These are phyloP conservation scores for Gossypium ekmanianum DNA, from an alignment of 345 rosid species.

Conservation along the genomic window DNA sequence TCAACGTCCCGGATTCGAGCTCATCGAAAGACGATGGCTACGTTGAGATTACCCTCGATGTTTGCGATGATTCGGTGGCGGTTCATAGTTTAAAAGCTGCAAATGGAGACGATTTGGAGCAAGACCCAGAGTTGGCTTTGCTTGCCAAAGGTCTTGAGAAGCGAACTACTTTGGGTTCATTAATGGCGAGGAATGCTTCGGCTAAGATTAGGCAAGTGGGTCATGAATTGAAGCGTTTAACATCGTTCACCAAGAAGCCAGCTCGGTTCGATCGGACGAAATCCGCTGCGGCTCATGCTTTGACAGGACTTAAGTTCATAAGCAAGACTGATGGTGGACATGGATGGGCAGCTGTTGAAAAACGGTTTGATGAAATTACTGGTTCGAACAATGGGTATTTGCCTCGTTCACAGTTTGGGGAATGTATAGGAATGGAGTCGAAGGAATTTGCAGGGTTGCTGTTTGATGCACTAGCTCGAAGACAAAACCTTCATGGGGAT, in stretches of 20 bases:
- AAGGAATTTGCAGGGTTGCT: conserved; percentile 66
- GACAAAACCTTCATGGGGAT: conserved; percentile 45
- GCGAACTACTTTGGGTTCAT: conserved; percentile 32
- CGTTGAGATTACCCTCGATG: conserved; percentile 31
- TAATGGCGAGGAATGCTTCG: conserved; percentile 49
- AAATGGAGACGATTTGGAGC: conserved; percentile 29
- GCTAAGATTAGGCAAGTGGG: conserved; percentile 49
- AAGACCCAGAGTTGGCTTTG: conserved; percentile 36
- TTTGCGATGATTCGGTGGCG: conserved; percentile 20
- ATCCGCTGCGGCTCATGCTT: conserved; percentile 56
- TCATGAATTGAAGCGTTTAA: conserved; percentile 52
- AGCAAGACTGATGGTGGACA: conserved; percentile 64
- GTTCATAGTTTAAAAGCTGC: conserved; percentile 27
- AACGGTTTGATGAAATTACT: conserved; percentile 52
- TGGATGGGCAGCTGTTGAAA: conserved; percentile 69
- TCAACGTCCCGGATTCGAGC: conserved; percentile 29
- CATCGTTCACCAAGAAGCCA: conserved; percentile 47
- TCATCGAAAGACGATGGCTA: conserved; percentile 27
- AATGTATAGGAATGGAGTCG: conserved; percentile 78
- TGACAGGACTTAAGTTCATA: conserved; percentile 74
- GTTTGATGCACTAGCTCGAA: conserved; percentile 66
- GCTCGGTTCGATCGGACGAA: conserved; percentile 57
- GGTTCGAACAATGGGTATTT: conserved; percentile 44
- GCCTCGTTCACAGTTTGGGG: conserved; percentile 49
- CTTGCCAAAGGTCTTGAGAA: conserved; percentile 50